phyloP scores from a whole-genome alignment of 1,284 basidiomycete species.

The Paramarasmius palmivorus region DNA sequence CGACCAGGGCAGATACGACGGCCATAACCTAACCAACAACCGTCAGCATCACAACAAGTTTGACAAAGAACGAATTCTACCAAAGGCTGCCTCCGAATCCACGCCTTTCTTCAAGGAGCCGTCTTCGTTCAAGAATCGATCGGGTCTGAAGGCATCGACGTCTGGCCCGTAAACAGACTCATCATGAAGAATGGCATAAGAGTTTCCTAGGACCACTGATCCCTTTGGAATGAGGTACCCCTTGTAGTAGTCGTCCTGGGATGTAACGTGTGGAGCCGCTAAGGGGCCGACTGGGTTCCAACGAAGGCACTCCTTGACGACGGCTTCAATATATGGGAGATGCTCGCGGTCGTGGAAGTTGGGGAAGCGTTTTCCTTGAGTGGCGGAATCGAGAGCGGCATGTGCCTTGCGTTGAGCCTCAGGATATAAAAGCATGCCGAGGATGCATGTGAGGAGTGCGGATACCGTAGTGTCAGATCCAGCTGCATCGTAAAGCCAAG shows the following conservation, averaged over 20 bases:
- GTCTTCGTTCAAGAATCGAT: constrained; percentile 8
- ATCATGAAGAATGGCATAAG: constrained; percentile 18
- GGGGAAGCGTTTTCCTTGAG: constrained; percentile 23
- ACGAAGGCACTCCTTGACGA: constrained; percentile 31
- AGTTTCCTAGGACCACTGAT: constrained; percentile 24
- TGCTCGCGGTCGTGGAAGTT: constrained; percentile 27
- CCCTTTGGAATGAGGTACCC: constrained; percentile 26
- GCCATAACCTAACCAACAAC: no score
- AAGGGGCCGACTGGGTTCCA: constrained; percentile 25
- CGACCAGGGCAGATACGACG: no score
- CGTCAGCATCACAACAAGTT: no score
- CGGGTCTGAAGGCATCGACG: constrained; percentile 12
- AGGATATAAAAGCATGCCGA: constrained; percentile 17
- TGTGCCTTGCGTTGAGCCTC: no score
- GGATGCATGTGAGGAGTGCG: neutral
- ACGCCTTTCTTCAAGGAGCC: neutral
- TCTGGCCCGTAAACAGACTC: constrained; percentile 13
- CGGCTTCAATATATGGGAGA: constrained; percentile 29
- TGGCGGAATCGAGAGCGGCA: neutral
- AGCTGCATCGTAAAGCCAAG: no score
- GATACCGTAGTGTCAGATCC: neutral
- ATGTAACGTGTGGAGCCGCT: constrained; percentile 21
- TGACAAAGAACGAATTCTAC: no score
- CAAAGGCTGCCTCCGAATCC: no score
- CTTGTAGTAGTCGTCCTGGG: constrained; percentile 25